Base-by-base conservation (phyloP, 2,329 filamentous ascomycete genomes). In the Rutstroemia sp. region DNA sequence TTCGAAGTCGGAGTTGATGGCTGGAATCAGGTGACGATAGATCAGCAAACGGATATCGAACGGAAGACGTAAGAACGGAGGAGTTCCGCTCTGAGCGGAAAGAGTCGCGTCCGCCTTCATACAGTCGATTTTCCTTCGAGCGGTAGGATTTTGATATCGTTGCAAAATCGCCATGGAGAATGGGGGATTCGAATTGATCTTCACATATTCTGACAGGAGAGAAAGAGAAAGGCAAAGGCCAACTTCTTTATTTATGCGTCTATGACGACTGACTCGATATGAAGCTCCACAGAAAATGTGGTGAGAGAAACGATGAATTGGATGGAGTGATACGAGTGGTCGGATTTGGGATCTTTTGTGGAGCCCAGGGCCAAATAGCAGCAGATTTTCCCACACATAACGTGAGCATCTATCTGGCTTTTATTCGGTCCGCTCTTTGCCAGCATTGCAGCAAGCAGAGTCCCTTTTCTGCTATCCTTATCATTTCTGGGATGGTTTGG, bases 1-100 rank as follows among this genome's bases (percentile, higher is more conserved):
- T 27, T 51, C 21, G 27, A 51, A 56, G 17, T 56, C 30, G 23
- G 47, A 27, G 27, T 56, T 46, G 10, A 56, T 56, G 30, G 53
- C 49, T 30, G 53, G 53, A 23, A 56, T 56, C 7, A 56, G 30
- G 17, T 38, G 34, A 23, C 53, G 53, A 34, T 56, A 56, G 39
- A 56, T 56, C 53, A 56, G 41, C 21, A 56, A 17, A 39, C 53
- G 41, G 51, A 56, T 56, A 27, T 56, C 53, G 39, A 51, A 51
- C 17, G 53, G 53, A 27, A 48, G 51, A 27, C 50, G 49, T 34
- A 56, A 48, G 21, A 56, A 19, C 6, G 53, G 53, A 56, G 53
- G 38, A 19, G 23, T 56, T 41, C 53, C 47, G 47, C 38, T 27
- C 30, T 48, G 27, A 17, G 39, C 21, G 6, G 53, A 37, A 4